Base-by-base conservation (phyloP, 345 rosid species). In the Noccaea caerulescens region DNA sequence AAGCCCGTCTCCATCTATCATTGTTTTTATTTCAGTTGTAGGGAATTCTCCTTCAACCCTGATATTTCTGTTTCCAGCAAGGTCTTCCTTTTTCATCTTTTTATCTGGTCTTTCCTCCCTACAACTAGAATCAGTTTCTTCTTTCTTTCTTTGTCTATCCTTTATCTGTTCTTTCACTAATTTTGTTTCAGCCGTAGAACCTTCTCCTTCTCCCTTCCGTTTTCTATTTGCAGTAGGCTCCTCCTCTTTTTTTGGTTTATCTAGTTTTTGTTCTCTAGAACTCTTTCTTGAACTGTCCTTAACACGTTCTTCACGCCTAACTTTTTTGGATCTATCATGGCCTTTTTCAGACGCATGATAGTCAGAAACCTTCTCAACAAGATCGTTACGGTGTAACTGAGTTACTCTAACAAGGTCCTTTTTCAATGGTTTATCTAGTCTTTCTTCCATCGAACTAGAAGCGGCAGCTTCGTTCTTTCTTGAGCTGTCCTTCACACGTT, bases 131-230 rank as follows among this genome's bases (percentile, higher is more conserved):
- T 45, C 25, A 61, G 45, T 53, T 37, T 75, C 69, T 45, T 75
- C 64, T 54, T 61, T 75, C 58, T 37, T 76, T 70, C 72, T 78
- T 76, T 75, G 69, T 78, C 66, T 80, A 71, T 66, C 70, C 58
- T 75, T 68, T 44, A 1, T 60, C 25, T 61, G 38, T 27, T 75
- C 73, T 60, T 68, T 58, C 27, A 61, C 36, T 44, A 30, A 37
- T 27, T 68, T 61, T 68, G 8, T 32, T 61, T 68, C 68, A 61
- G 43, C 45, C 4, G 23, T 45, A 36, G 69, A 75, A 27, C 52
- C 50, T 77, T 85, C 78, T 68, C 84, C 47, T 47, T 75, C 84
- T 77, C 75, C 69, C 75, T 69, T 84, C 80, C 81, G 77, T 73
- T 79, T 86, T 50, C 56, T 77, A 66, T 70, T 77, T 25, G 77